A percentile compares a stretch with the other conserved stretches of the same genome.
Evolutionary conservation across 2,329 filamentous ascomycete species (phyloP).

Genomic region (Colletotrichum kahawae): DNA sequence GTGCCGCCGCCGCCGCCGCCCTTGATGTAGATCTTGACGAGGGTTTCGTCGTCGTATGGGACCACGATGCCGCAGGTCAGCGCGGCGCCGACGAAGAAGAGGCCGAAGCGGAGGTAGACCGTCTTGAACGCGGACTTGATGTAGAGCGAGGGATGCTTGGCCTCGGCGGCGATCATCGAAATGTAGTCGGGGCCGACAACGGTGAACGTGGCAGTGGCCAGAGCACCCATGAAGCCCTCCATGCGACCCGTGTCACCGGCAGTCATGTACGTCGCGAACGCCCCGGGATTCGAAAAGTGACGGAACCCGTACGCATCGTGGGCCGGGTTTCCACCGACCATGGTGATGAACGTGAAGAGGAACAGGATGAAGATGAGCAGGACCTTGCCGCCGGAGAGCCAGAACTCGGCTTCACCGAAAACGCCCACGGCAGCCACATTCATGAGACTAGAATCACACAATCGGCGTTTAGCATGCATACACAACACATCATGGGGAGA

Average conservation of each 20-base stretch:
- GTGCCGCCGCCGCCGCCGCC: slow-evolving; percentile 52
- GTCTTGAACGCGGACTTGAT: slow-evolving; percentile 59
- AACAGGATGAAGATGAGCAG: slow-evolving; percentile 66
- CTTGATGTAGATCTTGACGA: slow-evolving; percentile 59
- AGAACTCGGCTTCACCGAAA: slow-evolving; percentile 64
- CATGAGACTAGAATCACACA: slow-evolving; percentile 22
- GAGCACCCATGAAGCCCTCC: slow-evolving; percentile 71
- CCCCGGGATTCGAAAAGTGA: slow-evolving; percentile 21
- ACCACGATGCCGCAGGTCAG: slow-evolving; percentile 71
- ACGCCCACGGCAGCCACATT: slow-evolving; percentile 23
- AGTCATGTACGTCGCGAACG: slow-evolving; percentile 17
- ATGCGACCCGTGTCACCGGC: slow-evolving; percentile 68
- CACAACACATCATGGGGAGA: not conserved
- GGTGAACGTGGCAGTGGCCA: slow-evolving; percentile 71
- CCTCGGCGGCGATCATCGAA: slow-evolving; percentile 70
- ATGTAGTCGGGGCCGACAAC: slow-evolving; percentile 70
- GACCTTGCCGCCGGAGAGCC: slow-evolving; percentile 60
- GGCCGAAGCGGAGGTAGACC: slow-evolving; percentile 71
- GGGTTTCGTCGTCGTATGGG: slow-evolving; percentile 64
- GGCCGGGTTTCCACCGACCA: slow-evolving; percentile 32
- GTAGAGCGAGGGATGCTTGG: slow-evolving; percentile 64
- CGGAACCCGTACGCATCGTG: slow-evolving; percentile 28
- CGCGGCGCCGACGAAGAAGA: slow-evolving; percentile 60
- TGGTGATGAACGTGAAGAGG: slow-evolving; percentile 58
- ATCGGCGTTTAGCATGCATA: slow-evolving; percentile 18